A percentile compares a stretch with the other conserved stretches of the same genome.
Conservation (phyloP, 345 rosid genomes). For the Hypericum perforatum region DNA sequence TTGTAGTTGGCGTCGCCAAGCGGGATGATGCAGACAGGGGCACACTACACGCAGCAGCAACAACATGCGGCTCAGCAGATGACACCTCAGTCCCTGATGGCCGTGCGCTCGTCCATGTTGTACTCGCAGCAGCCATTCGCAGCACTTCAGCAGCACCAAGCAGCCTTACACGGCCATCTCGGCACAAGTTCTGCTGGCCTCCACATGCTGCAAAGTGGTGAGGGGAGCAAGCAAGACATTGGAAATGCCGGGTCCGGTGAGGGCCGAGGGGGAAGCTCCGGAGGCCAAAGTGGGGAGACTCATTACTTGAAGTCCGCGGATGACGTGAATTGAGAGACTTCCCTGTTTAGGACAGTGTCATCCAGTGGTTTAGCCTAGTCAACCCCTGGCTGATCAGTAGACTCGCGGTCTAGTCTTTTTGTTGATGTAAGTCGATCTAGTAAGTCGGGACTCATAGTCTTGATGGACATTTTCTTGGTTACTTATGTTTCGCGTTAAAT, state of each 20-base stretch:
- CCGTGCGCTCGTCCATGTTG: slow-evolving; percentile 82
- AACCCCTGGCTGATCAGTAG: no score
- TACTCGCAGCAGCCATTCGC: slow-evolving; percentile 74
- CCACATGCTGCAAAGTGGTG: slow-evolving; percentile 53
- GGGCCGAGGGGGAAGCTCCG: slow-evolving; percentile 76
- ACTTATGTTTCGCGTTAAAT: no score
- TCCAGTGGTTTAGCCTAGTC: slow-evolving; percentile 3
- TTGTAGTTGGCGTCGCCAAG: slow-evolving; percentile 25
- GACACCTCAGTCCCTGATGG: slow-evolving; percentile 85
- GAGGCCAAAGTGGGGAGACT: slow-evolving; percentile 55
- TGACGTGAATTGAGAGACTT: slow-evolving; percentile 50
- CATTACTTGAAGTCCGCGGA: slow-evolving; percentile 73
- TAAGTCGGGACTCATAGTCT: no score
- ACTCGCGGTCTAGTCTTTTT: no score
- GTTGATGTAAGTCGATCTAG: no score
- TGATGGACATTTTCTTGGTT: no score
- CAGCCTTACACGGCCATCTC: slow-evolving; percentile 66
- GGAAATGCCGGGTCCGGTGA: slow-evolving; percentile 55
- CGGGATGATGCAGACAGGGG: slow-evolving; percentile 68
- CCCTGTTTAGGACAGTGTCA: slow-evolving; percentile 6
- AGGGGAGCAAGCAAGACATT: slow-evolving; percentile 65
- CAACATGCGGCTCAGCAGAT: slow-evolving; percentile 83
- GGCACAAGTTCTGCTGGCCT: slow-evolving; percentile 78
- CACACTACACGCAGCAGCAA: slow-evolving; percentile 82
- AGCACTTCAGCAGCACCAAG: slow-evolving; percentile 76